Base-by-base conservation (phyloP, 805 yeast genomes). In the Zygosaccharomyces bisporus region DNA sequence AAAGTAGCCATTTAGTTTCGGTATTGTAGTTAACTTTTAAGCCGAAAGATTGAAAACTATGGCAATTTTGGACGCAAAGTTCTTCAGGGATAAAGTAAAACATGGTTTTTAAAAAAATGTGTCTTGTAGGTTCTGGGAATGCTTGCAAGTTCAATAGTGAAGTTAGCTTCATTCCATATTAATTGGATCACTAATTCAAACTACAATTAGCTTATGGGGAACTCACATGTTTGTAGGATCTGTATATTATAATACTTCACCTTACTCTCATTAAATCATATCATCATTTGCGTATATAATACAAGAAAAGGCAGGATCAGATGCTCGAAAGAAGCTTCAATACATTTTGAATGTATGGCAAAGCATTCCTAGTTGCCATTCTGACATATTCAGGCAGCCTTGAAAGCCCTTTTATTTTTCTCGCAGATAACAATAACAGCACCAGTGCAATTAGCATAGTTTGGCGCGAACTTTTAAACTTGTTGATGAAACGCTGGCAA, bases 301-400 rank as follows among this genome's bases (percentile, higher is more conserved):
- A 37, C 33, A 37, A 23, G 14, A 13, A 18, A n/a, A 2, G 17
- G 12, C 18, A 19, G 10, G n/a, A 20, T 30, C 41, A 47, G 18
- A 47, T 39, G 46, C 48, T 47, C 16, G 48, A 41, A 19, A 47
- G 47, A 32, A 47, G 42, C 23, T 35, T 47, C 14, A 47, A 20
- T 17, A 44, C 12, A 34, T 35, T 35, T 34, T 30, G 34, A 27
- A 47, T 34, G 19, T 47, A 48, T 16, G 47, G 39, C 3, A 31
- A 6, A 13, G 45, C 29, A 23, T 37, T 16, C 18, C 36, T 41
- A 24, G 35, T 37, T 24, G 32, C 13, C 13, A n/a, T 20, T 6
- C 20, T n/a, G n/a, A 47, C n/a, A 38, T 32, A 34, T 12, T 7
- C 14, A 6, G 48, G 44, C 24, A 47, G 7, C 19, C 34, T 41